Percentiles rank a stretch among this genome's conserved stretches.
Evolutionary conservation across 495 filamentous ascomycete species (phyloP).

Genomic region (Penicillium tannophilum): DNA sequence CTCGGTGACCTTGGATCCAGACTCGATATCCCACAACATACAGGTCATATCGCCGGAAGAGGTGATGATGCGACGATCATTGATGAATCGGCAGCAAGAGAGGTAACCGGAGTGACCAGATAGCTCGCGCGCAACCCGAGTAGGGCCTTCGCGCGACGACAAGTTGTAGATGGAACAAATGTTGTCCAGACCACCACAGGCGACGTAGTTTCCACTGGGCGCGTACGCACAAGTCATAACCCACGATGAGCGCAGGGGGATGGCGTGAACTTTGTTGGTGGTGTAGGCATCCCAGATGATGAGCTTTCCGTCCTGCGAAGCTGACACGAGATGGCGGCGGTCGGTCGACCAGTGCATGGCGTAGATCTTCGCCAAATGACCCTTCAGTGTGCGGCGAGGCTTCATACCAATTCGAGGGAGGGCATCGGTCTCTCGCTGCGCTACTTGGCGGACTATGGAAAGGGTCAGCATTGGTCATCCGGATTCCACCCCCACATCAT

Average conservation of each 20-base stretch:
- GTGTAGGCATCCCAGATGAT: constrained; percentile 99
- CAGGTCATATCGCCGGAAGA: constrained; percentile 99
- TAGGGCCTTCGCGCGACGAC: constrained; percentile 92
- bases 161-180: constrained; percentile 99
- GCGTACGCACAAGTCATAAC: constrained; percentile 99
- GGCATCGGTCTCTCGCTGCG: constrained; percentile 81
- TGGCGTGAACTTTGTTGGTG: constrained; percentile 99
- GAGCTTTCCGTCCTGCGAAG: constrained; percentile 97
- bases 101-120: constrained; percentile 97
- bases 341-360: constrained; percentile 99
- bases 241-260: constrained; percentile 97
- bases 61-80: constrained; percentile 94
- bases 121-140: constrained; percentile 92
- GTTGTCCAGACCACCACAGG: constrained; percentile 97
- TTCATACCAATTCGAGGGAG: constrained; percentile 95
- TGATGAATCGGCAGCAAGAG: constrained; percentile 98
- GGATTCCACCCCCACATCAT: not conserved
- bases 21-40: constrained; percentile 99
- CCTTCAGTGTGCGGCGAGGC: constrained; percentile 91
- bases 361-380: constrained; percentile 98
- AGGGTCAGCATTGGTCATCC: constrained; percentile 23
- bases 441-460: constrained; percentile 81
- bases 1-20: constrained; percentile 94
- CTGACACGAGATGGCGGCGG: constrained; percentile 94
- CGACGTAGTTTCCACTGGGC: constrained; percentile 96